Base-by-base conservation (phyloP, 2,329 filamentous ascomycete genomes). In the Epichloe sibirici region DNA sequence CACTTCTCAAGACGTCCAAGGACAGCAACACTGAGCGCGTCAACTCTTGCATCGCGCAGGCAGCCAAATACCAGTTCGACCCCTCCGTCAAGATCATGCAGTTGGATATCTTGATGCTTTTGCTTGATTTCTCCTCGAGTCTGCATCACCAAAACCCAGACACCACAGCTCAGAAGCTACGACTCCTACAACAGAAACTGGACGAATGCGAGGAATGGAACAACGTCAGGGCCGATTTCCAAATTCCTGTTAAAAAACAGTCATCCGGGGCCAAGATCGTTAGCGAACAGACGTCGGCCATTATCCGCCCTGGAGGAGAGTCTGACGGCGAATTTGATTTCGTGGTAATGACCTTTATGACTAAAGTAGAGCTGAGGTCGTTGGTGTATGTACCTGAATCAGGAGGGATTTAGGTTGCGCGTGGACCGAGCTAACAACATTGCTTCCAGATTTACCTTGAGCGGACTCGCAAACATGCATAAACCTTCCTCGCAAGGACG, bases 11-110 rank as follows among this genome's bases (percentile, higher is more conserved):
- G 55, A 78, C 77, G 7, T 76, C 76, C 55, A 81, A 80, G 49
- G 72, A 81, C 9, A 85, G 88, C 55, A 77, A 78, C 55, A 70
- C 85, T n/a, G 81, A 86, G 56, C 77, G 83, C 54, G 81, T 88
- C 35, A 85, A 89, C 60, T 75, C 78, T 45, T 86, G 86, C 50
- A 78, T 91, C 57, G 86, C 87, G n/a, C 78, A 83, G 49, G 85
- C 83, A 5, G 75, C 83, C 54, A 87, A 84, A 58, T 77, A 83
- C 51, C 87, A 91, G 62, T 71, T 86, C 11, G 79, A 86, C 40
- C 73, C 77, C 1, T 74, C 77, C n/a, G 73, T 79, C 51, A 73
- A 76, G 21, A 76, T 88, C 40, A 78, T 82, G 5, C 85, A 88
- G 59, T 74, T 90, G 15, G 77, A 82, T 51, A 74, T 83, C 2